Evolutionary conservation across 192 early-diverging fungal genomes (phyloP), one percentile per base, ranked within the genome.

Genomic region (Coemansia pectinata): DNA sequence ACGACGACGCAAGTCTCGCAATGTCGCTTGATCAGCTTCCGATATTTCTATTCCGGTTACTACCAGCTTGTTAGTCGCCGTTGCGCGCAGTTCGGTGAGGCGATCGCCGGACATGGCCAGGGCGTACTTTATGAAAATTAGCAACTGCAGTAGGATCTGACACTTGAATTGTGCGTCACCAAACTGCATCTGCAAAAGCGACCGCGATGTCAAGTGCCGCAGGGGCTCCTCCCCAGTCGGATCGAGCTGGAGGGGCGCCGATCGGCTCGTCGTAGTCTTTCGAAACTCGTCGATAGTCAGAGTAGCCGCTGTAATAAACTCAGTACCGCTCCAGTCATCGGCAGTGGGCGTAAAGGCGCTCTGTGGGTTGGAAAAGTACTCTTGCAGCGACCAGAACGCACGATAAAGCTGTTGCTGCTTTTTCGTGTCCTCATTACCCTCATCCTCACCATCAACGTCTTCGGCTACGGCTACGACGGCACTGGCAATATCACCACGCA

Each of bases 61-160:
- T 6, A 90, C 81, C n/a, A 85, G 67, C 57, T 89, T 91, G 73
- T 90, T 90, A 7, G 85, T 79, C 2, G 79, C 52, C 7, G 88
- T 65, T 45, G 81, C 39, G 3, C 79, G 85, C 19, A 85, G 82
- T 34, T 73, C 76, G 14, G 81, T 67, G 23, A 88, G 65, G 21
- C 82, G 75, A 52, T 82, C 79, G 31, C 72, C 69, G 50, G 88
- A 69, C 62, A 90, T 81, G 25, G 79, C 74, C 48, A 87, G 71
- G 1, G 92, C 84, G 76, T 92, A 94, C 62, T 94, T 90, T 19
- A 94, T 77, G 9, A 94, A 82, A n/a, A 98, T 94, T n/a, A 94
- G 74, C 31, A 92, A 83, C 75, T 98, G 96, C 21, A 95, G 81
- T 31, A 98, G 79, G 7, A 98, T 87, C 67, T 93, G 93, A 44